phyloP scores from a whole-genome alignment of 225 moss, liverwort and hornwort species.

The Sphagnum contortum region DNA sequence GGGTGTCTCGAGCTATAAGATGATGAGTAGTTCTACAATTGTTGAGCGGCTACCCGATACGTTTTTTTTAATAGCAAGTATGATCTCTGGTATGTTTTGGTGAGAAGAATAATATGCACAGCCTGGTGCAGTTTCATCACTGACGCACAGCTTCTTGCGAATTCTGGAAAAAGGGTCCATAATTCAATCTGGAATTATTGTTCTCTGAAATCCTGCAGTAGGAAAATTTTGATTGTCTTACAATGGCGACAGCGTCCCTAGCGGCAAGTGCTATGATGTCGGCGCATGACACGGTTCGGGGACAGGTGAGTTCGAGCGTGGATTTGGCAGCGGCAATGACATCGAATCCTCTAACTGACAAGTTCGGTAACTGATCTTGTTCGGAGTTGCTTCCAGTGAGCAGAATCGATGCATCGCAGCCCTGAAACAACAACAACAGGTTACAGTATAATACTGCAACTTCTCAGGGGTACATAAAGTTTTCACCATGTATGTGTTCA shows the following conservation, averaged over 20 bases:
- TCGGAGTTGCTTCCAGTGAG: constrained; percentile 29
- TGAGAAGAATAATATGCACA: no score
- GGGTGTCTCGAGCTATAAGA: no score
- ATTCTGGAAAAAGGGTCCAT: no score
- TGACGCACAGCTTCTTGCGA: no score
- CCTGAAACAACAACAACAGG: constrained; percentile 13
- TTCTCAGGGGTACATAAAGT: neutral
- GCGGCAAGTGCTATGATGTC: constrained; percentile 43
- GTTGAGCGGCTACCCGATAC: no score
- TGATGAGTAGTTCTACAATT: no score
- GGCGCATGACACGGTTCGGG: constrained; percentile 34
- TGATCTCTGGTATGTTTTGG: no score
- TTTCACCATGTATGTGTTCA: no score
- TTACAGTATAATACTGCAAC: neutral
- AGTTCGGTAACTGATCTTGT: constrained; percentile 30
- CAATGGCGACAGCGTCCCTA: constrained; percentile 23
- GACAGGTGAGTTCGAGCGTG: constrained; percentile 26
- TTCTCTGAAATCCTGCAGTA: no score
- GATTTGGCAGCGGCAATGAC: constrained; percentile 39
- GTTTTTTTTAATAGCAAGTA: no score
- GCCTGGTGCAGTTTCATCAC: no score
- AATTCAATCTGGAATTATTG: no score
- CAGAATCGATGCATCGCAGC: constrained; percentile 51
- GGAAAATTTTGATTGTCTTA: neutral
- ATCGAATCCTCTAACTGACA: constrained; percentile 27